phyloP scores from a whole-genome alignment of 2,329 filamentous ascomycete species.

The Fonsecaea nubica region DNA sequence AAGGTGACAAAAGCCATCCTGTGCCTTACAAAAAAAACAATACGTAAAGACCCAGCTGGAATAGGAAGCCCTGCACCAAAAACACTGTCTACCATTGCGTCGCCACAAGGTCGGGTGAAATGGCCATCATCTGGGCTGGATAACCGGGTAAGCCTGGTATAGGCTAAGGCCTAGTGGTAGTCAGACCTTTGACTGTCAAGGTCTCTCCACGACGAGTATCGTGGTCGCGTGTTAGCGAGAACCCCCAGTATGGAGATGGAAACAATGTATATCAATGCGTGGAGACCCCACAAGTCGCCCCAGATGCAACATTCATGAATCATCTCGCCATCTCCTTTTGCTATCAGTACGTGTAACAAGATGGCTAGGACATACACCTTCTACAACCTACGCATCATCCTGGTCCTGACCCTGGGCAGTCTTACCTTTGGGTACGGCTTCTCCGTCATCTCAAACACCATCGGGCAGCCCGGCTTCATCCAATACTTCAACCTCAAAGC shows the following conservation, averaged over 20 bases:
- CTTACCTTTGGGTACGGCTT: conserved; percentile 59
- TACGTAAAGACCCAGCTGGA: not conserved
- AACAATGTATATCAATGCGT: conserved; percentile 15
- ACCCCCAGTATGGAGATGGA: not conserved
- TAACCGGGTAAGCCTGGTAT: conserved; percentile 23
- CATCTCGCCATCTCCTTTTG: not conserved
- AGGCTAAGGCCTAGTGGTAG: conserved; percentile 10
- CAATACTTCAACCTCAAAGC: conserved; percentile 53
- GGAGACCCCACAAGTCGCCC: conserved; percentile 15
- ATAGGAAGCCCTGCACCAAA: not conserved
- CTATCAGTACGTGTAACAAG: not conserved
- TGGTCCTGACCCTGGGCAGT: conserved; percentile 32
- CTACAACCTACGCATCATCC: conserved; percentile 34
- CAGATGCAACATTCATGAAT: not conserved
- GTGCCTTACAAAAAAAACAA: not conserved
- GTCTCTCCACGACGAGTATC: conserved; percentile 3
- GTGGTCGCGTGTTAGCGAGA: not conserved
- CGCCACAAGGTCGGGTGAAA: not conserved
- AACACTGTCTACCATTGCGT: not conserved
- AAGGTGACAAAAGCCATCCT: not conserved
- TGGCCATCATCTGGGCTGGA: conserved; percentile 5
- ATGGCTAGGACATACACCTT: conserved; percentile 35
- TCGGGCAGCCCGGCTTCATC: conserved; percentile 62
- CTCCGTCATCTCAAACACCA: conserved; percentile 59
- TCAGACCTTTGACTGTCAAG: not conserved